Base-by-base conservation (phyloP, 2,329 filamentous ascomycete species). In the Ascochyta pisi region DNA sequence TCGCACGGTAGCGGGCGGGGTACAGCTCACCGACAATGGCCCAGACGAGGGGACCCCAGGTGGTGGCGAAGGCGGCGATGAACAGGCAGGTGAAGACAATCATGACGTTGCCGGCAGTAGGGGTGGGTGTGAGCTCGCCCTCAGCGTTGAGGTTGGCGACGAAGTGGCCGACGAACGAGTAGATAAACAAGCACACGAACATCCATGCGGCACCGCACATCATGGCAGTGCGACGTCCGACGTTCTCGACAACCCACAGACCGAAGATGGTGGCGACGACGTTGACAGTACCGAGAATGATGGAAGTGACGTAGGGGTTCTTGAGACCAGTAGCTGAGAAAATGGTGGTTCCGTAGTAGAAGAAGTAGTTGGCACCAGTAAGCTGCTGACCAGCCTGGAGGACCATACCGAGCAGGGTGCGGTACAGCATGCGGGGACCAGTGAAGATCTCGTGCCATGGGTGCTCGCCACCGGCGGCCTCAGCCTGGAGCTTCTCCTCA, bases 31-130 rank as follows among this genome's bases (percentile, higher is more conserved):
- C 84, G 48, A 87, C 84, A 43, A 88, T 81, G 50, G 89, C 86
- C 89, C 89, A 92, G 54, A 89, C 86, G 42, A 87, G 82, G 1
- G 88, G 88, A 29, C 87, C 87, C 88, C 87, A 90, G 4, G 87
- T 89, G 0, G 84, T 88, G 2, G 87, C 87, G 60, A 87, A 90
- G 0, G 82, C 85, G 0, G 86, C 79, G 63, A 88, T 87, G 70
- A 88, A 88, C 40, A 90, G 77, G 68, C 87, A 89, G 0, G 87
- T 87, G 73, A 89, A 89, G 52, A 87, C 82, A 44, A 90, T 88
- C 63, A 90, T 84, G 50, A 84, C 82, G 6, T 82, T 79, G 16
- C 87, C 87, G 9, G 84, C 79, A 2, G 62, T 57, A 4, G 76
- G 73, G 3, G 77, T 79, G 40, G 68, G 69, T 12, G 64, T 60